These are phyloP conservation scores for Coniella vitis DNA, from an alignment of 2,329 filamentous ascomycete species.

Conservation along the genomic window DNA sequence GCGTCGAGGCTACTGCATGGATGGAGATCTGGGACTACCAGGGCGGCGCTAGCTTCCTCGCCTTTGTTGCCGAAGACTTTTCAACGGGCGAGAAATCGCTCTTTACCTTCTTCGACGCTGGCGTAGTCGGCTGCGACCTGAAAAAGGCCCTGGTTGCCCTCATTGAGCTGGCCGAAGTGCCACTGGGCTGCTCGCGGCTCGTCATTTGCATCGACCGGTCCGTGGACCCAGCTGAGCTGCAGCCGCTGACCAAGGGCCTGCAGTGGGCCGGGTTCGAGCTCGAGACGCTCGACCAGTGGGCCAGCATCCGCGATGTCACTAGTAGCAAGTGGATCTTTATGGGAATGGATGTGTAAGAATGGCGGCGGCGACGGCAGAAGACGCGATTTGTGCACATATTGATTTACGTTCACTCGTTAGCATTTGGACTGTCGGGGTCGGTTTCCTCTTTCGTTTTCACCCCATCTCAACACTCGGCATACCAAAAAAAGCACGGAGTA, in stretches of 20 bases:
- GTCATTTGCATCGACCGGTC: slow-evolving; percentile 75
- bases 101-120: slow-evolving; percentile 79
- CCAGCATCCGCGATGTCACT: slow-evolving; percentile 54
- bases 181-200: slow-evolving; percentile 69
- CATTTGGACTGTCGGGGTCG: not conserved
- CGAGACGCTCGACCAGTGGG: slow-evolving; percentile 73
- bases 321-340: slow-evolving; percentile 81
- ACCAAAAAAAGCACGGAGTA: not conserved
- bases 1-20: slow-evolving; percentile 49
- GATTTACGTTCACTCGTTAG: not conserved
- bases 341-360: slow-evolving; percentile 69
- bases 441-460: not conserved
- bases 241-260: slow-evolving; percentile 69
- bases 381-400: not conserved
- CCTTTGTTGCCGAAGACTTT: slow-evolving; percentile 65
- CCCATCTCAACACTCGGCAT: too few relatives aligned
- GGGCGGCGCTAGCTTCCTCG: slow-evolving; percentile 76
- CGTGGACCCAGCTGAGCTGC: slow-evolving; percentile 54
- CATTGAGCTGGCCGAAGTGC: slow-evolving; percentile 76
- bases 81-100: slow-evolving; percentile 55
- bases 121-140: slow-evolving; percentile 66
- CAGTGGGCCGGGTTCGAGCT: slow-evolving; percentile 92
- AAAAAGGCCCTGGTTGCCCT: slow-evolving; percentile 90
- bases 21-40: slow-evolving; percentile 81
- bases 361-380: not conserved